Evolutionary conservation across 169 alveolate species (phyloP).

Genomic region (Eimeria necatrix): DNA sequence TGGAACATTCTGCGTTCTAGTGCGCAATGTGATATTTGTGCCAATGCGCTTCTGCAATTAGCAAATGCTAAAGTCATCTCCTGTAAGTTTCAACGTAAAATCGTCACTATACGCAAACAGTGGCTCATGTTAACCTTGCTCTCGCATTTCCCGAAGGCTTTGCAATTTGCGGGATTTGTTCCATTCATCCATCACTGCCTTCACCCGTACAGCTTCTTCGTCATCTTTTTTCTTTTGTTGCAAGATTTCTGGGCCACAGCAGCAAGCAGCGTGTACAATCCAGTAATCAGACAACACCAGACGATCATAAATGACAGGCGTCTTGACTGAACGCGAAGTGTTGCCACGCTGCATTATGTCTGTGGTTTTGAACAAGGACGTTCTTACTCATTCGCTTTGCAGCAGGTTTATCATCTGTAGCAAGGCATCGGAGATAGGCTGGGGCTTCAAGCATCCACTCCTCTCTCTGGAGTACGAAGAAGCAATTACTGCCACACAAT

Average conservation of each 20-base stretch:
- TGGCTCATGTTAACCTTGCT: constrained; percentile 43
- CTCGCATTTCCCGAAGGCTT: constrained; percentile 78
- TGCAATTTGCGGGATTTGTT: constrained; percentile 41
- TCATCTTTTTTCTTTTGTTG: constrained; percentile 69
- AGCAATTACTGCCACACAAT: neutral
- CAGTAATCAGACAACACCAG: no score
- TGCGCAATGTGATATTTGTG: no score
- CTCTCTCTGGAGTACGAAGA: constrained; percentile 26
- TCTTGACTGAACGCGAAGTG: no score
- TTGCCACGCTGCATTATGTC: no score
- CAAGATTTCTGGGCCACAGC: constrained; percentile 66
- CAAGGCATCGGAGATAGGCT: constrained; percentile 74
- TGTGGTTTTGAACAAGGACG: no score
- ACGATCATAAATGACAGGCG: no score
- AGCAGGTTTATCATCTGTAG: constrained; percentile 30
- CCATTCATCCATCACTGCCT: constrained; percentile 81
- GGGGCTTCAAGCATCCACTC: constrained; percentile 82
- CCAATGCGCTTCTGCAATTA: no score
- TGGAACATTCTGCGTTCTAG: no score
- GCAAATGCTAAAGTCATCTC: no score
- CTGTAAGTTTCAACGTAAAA: no score
- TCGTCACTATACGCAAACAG: neutral
- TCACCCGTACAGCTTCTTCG: constrained; percentile 74
- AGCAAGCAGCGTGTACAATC: neutral
- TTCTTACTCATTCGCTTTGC: constrained; percentile 45